Conservation (phyloP, 1,284 basidiomycete genomes). For the Tremellales sp. region DNA sequence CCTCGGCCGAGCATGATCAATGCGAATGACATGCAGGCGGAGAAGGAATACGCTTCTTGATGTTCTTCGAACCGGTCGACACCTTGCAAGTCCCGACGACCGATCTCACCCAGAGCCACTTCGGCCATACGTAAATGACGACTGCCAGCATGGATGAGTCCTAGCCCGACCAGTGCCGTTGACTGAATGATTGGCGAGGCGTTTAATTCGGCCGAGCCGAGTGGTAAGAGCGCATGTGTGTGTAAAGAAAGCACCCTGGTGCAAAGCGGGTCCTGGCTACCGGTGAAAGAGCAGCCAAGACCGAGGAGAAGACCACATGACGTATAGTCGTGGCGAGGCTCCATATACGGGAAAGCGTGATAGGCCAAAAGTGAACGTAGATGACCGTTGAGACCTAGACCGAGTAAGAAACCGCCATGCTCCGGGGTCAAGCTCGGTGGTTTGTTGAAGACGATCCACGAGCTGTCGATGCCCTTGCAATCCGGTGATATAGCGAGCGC, state of each 20-base stretch:
- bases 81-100: constrained; percentile 67
- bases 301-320: constrained; percentile 91
- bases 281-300: constrained; percentile 84
- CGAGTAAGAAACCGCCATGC: constrained; percentile 92
- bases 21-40: constrained; percentile 84
- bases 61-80: constrained; percentile 78
- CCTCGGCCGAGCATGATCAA: constrained; percentile 93
- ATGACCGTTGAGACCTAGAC: constrained; percentile 87
- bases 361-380: constrained; percentile 81
- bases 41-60: constrained; percentile 86
- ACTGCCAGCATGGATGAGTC: constrained; percentile 83
- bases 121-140: constrained; percentile 88
- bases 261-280: constrained; percentile 77
- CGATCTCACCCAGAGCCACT: constrained; percentile 79
- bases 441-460: constrained; percentile 91
- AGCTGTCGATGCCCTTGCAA: constrained; percentile 75
- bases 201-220: constrained; percentile 80
- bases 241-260: constrained; percentile 90
- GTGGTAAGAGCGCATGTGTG: constrained; percentile 84
- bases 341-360: constrained; percentile 78
- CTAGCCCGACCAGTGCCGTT: constrained; percentile 81
- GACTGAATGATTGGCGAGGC: constrained; percentile 85
- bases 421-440: constrained; percentile 79
- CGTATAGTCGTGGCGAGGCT: constrained; percentile 90
- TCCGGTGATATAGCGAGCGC: constrained; percentile 75